Conservation (phyloP, 1,284 basidiomycete species). For the Ceratobasidium sp. region DNA sequence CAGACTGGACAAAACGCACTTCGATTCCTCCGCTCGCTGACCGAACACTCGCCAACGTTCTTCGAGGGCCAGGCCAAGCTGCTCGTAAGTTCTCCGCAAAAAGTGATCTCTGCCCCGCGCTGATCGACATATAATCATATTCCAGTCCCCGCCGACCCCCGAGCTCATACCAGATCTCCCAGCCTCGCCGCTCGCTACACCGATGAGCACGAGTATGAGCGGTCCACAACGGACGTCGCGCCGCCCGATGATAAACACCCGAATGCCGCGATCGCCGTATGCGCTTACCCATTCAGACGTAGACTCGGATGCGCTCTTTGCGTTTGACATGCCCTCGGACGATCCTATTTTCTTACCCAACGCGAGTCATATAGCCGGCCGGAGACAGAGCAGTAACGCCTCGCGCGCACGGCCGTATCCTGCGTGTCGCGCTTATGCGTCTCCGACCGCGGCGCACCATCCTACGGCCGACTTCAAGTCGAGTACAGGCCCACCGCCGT, state of each 20-base stretch:
- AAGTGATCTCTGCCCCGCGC: not conserved
- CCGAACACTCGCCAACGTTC: constrained; percentile 42
- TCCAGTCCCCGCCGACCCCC: constrained; percentile 22
- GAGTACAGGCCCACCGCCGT: not conserved
- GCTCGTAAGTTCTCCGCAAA: constrained; percentile 1
- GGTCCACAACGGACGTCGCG: constrained; percentile 19
- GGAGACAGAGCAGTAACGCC: too few species aligned
- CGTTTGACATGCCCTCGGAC: constrained; percentile 38
- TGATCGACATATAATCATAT: not conserved
- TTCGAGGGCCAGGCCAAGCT: constrained; percentile 36
- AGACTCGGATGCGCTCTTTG: constrained; percentile 39
- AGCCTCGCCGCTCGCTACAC: constrained; percentile 26
- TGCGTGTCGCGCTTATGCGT: constrained; percentile 25
- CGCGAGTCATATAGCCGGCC: too few species aligned
- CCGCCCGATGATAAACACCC: not conserved
- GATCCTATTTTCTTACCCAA: constrained; percentile 34
- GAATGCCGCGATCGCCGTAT: constrained; percentile 21
- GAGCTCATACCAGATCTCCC: constrained; percentile 19
- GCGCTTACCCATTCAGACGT: not conserved
- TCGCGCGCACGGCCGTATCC: constrained; percentile 35
- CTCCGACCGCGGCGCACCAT: not conserved
- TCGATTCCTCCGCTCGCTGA: constrained; percentile 38
- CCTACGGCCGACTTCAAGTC: too few species aligned
- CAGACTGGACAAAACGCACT: constrained; percentile 41
- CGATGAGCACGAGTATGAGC: constrained; percentile 17